Percentiles rank a stretch among this genome's conserved stretches.
phyloP scores from a whole-genome alignment of 2,329 filamentous ascomycete genomes.

The Pseudogymnoascus sp. region DNA sequence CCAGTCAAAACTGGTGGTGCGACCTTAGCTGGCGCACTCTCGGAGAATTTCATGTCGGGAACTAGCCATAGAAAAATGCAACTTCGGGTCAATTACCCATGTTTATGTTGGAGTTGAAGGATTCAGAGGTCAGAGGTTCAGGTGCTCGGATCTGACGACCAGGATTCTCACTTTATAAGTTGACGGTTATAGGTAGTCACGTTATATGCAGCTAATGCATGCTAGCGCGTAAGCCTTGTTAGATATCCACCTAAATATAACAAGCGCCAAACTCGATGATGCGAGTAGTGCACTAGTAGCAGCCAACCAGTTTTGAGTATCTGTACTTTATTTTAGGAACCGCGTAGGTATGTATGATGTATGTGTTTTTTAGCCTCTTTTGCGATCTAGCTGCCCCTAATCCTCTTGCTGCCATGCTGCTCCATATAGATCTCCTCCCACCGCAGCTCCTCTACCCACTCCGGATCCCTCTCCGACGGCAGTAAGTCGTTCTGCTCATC shows the following conservation, averaged over 20 bases:
- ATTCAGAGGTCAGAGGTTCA: too few relatives aligned
- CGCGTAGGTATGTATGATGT: too few relatives aligned
- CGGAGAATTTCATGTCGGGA: too few relatives aligned
- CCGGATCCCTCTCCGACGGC: too few relatives aligned
- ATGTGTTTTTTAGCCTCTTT: too few relatives aligned
- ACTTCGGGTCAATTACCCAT: too few relatives aligned
- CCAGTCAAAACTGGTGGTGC: too few relatives aligned
- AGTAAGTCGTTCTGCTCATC: not conserved
- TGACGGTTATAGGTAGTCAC: not conserved
- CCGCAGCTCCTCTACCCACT: not conserved
- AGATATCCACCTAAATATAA: not conserved
- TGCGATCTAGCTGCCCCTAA: too few relatives aligned
- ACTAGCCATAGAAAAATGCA: too few relatives aligned
- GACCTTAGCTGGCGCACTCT: too few relatives aligned
- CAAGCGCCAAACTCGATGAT: not conserved
- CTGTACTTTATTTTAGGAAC: not conserved
- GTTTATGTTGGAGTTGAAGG: too few relatives aligned
- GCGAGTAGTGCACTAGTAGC: not conserved
- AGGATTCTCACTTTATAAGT: not conserved
- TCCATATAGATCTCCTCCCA: not conserved
- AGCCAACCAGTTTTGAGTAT: not conserved
- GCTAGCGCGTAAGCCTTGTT: not conserved
- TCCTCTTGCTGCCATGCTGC: not conserved
- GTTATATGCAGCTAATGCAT: not conserved
- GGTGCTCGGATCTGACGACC: too few relatives aligned